These are phyloP conservation scores for Nannochloropsis granulata DNA, from an alignment of 108 stramenopile genomes.

Conservation along the genomic window DNA sequence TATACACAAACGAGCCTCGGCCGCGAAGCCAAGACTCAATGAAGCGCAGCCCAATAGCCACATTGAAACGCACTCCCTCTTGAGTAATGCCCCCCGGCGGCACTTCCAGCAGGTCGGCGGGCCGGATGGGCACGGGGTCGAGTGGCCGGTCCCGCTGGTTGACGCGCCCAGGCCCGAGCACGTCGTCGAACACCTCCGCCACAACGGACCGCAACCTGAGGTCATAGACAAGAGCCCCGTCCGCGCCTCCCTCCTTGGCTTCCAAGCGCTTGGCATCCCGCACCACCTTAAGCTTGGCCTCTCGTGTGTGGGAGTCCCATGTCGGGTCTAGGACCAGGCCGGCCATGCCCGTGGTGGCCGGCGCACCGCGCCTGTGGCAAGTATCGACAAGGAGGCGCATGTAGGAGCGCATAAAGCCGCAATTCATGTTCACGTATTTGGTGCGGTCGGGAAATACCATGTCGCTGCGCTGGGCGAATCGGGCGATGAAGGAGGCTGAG, in stretches of 20 bases:
- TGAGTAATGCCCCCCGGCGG: neutral
- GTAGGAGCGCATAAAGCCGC: constrained; percentile 58
- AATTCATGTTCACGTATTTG: neutral
- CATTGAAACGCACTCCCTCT: neutral
- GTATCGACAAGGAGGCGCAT: constrained; percentile 69
- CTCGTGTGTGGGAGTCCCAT: neutral
- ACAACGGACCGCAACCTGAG: neutral
- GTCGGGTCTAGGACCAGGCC: constrained; percentile 57
- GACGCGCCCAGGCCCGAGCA: neutral
- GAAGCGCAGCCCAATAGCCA: neutral
- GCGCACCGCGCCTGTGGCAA: constrained; percentile 82
- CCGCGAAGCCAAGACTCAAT: neutral
- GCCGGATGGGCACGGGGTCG: neutral
- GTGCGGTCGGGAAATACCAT: neutral
- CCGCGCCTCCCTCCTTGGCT: neutral
- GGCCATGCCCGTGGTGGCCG: constrained; percentile 88
- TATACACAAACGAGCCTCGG: neutral
- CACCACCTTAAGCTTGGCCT: neutral
- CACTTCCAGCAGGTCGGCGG: neutral
- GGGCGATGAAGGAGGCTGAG: neutral
- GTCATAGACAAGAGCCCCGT: neutral
- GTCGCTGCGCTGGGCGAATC: neutral
- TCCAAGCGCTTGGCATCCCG: neutral
- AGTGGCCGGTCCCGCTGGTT: neutral
- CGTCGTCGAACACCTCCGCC: neutral